Percentiles rank a stretch among this genome's conserved stretches.
Conservation (phyloP, 2,329 filamentous ascomycete genomes). For the Camillea tinctor region DNA sequence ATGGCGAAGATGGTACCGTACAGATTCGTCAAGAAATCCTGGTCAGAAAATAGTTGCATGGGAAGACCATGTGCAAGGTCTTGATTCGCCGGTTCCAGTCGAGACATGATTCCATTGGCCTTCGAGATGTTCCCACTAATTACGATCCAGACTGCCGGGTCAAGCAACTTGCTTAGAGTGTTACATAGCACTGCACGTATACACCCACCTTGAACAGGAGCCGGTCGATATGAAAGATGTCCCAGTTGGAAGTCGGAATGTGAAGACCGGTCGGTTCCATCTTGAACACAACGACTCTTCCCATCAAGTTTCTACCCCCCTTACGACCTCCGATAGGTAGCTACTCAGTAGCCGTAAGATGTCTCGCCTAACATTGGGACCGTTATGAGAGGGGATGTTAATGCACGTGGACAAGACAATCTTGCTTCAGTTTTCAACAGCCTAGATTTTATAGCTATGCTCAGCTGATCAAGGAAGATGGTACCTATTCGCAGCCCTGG, state of each 20-base stretch:
- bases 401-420: neutral
- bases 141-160: neutral
- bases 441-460: neutral
- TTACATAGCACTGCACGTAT: neutral
- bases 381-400: neutral
- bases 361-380: neutral
- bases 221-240: neutral
- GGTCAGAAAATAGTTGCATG: neutral
- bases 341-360: neutral
- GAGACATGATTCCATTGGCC: neutral
- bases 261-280: neutral
- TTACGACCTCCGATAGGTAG: neutral
- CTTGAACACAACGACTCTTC: neutral
- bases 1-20: neutral
- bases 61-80: neutral
- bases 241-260: neutral
- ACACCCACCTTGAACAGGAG: neutral
- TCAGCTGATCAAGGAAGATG: neutral
- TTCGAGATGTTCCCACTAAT: neutral
- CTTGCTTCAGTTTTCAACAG: neutral
- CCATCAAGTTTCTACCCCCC: neutral
- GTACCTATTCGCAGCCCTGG: neutral
- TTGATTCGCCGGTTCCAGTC: neutral
- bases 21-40: neutral
- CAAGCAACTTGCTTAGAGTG: neutral